Base-by-base conservation (phyloP, 371 early-diverging fungal genomes). In the Mortierella sp. region DNA sequence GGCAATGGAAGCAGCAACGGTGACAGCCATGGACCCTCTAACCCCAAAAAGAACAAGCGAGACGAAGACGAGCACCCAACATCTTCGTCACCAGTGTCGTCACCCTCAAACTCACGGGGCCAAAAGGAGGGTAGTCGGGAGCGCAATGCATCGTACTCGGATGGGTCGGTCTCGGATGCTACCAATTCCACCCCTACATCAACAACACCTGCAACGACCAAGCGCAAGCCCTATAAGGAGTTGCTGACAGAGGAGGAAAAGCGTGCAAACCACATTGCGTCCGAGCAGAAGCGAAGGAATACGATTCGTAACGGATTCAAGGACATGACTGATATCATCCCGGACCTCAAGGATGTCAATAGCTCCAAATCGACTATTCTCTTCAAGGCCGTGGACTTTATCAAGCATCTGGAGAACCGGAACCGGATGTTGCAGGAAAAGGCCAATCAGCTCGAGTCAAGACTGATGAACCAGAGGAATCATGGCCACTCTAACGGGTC, bases 241-340 rank as follows among this genome's bases (percentile, higher is more conserved):
- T 88, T 97, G 24, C 88, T 98, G 82, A 96, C 98, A 4, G 97
- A 96, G 72, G 94, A 95, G n/a, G 97, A 98, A 82, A 98, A 98
- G 88, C 93, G 96, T 74, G 95, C 96, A 6, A 98, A 98, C 88
- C 98, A 98, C 88, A 98, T 98, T 72, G 86, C 86, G 0, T 87
- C 87, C 0, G 87, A 87, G 69, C 87, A 87, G 51, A 87, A 87
- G 51, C 78, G 87, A 40, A 40, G 87, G 21, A 87, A 87, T 46
- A 87, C 87, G 26, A 87, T 87, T 51, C 83, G 87, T 1, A 83
- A 75, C 28, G 87, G 87, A 21, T 87, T 87, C 78, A 87, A 87
- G 74, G 83, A 87, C 69, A 82, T 87, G 81, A 83, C 83, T 10
- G 87, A 87, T 16, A 80, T 87, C 44, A 87, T 87, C 31, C 87